A percentile compares a stretch with the other conserved stretches of the same genome.
Conservation (phyloP, 805 yeast species). For the Priceomyces fermenticarens region DNA sequence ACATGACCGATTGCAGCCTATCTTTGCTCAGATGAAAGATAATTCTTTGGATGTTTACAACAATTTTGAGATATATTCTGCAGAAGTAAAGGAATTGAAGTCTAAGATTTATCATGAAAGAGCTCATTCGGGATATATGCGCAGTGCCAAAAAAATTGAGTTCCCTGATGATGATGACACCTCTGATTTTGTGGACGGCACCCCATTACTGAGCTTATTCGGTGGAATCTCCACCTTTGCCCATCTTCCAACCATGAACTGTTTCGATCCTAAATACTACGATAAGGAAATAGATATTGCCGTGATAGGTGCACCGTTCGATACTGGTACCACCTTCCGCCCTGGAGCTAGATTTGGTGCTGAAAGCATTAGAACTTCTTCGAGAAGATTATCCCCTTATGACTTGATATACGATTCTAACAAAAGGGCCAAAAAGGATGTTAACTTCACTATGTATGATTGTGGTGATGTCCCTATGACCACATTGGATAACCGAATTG, state of each 20-base stretch:
- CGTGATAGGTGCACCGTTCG: slow-evolving; percentile 27
- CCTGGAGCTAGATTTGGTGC: slow-evolving; percentile 30
- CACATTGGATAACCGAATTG: slow-evolving; percentile 62
- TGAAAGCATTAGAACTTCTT: slow-evolving; percentile 28
- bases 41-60: background rate
- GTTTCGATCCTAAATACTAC: slow-evolving; percentile 37
- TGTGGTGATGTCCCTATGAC: slow-evolving; percentile 66
- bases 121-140: slow-evolving; percentile 8
- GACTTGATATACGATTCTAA: slow-evolving; percentile 38
- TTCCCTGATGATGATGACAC: slow-evolving; percentile 37
- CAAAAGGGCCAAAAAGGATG: too few species aligned
- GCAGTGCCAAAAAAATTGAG: slow-evolving; percentile 15
- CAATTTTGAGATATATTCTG: background rate
- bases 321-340: slow-evolving; percentile 24
- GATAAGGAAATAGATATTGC: slow-evolving; percentile 22
- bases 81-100: background rate
- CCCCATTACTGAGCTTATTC: slow-evolving; percentile 19
- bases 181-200: slow-evolving; percentile 19
- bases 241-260: slow-evolving; percentile 43
- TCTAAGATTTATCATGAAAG: background rate
- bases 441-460: slow-evolving; percentile 46
- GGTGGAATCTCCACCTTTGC: slow-evolving; percentile 58
- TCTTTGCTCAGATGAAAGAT: background rate
- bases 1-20: background rate
- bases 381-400: slow-evolving; percentile 46